Evolutionary conservation across 169 alveolate genomes (phyloP).

Genomic region (Eimeria maxima): DNA sequence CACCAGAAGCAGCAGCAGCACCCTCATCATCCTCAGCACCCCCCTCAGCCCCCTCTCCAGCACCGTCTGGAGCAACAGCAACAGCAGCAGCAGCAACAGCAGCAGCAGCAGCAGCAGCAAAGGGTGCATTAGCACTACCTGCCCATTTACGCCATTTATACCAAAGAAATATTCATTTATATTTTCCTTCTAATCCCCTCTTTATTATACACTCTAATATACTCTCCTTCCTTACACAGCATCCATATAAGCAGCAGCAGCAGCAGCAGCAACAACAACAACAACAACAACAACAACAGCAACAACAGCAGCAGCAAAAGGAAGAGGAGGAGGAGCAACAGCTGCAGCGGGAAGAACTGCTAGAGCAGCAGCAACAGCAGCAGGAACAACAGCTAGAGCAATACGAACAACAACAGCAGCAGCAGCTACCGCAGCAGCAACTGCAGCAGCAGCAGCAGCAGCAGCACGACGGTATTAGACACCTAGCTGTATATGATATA

Average conservation of each 20-base stretch:
- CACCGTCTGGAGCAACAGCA: conserved; percentile 40
- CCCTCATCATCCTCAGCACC: too few relatives aligned
- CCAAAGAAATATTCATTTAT: background rate
- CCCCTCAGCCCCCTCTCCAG: too few relatives aligned
- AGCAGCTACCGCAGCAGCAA: background rate
- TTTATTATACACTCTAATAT: background rate
- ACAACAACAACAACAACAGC: too few relatives aligned
- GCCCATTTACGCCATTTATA: background rate
- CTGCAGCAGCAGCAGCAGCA: too few relatives aligned
- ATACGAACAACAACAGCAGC: background rate
- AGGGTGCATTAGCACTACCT: background rate
- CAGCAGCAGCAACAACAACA: too few relatives aligned
- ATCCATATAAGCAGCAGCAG: too few relatives aligned
- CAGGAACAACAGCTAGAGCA: background rate
- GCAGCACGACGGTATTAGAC: too few relatives aligned
- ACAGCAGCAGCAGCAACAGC: background rate
- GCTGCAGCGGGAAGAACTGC: background rate
- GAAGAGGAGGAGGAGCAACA: too few relatives aligned
- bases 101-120: conserved; percentile 39
- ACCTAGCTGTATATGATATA: too few relatives aligned
- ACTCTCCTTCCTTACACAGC: too few relatives aligned
- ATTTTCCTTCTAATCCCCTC: background rate
- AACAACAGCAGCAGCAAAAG: too few relatives aligned
- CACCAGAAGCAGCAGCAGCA: too few relatives aligned
- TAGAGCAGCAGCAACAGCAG: background rate